These are phyloP conservation scores for Hirschfeldia incana DNA, from an alignment of 345 rosid genomes.

Conservation along the genomic window DNA sequence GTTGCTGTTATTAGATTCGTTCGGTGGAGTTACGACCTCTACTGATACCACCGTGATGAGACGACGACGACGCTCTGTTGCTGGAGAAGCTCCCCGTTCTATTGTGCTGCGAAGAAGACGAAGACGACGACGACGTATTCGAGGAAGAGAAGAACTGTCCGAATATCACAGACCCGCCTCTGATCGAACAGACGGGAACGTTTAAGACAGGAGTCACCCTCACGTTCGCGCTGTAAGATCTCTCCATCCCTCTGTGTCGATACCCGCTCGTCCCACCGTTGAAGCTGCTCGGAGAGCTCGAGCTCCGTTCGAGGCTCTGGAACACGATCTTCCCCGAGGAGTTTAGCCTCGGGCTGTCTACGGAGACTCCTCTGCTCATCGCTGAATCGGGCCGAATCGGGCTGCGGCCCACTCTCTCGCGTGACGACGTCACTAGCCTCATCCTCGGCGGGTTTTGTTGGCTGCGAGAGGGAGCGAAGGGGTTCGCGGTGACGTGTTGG, in stretches of 20 bases:
- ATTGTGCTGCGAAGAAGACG: constrained; percentile 41
- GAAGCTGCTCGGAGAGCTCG: constrained; percentile 96
- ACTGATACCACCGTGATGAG: constrained; percentile 22
- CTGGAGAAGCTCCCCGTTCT: constrained; percentile 29
- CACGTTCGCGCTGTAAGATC: constrained; percentile 82
- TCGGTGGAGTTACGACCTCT: constrained; percentile 38
- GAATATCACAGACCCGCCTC: constrained; percentile 58
- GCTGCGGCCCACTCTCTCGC: constrained; percentile 48
- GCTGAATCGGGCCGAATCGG: constrained; percentile 43
- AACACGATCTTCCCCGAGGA: constrained; percentile 93
- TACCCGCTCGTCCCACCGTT: constrained; percentile 77
- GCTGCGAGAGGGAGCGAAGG: constrained; percentile 53
- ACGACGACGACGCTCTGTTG: constrained; percentile 4
- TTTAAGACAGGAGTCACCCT: constrained; percentile 69
- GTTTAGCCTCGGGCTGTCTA: constrained; percentile 89
- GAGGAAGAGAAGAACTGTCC: constrained; percentile 59
- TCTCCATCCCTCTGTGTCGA: constrained; percentile 82
- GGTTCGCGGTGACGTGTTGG: constrained; percentile 52
- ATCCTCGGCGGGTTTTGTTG: constrained; percentile 52
- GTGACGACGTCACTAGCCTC: constrained; percentile 47
- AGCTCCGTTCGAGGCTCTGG: constrained; percentile 86
- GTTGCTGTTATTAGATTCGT: background rate
- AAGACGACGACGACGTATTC: background rate
- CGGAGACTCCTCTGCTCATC: constrained; percentile 70
- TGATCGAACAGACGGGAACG: constrained; percentile 61